Conservation (phyloP, 768 basidiomycete species). For the Psilocybe tampanensis region DNA sequence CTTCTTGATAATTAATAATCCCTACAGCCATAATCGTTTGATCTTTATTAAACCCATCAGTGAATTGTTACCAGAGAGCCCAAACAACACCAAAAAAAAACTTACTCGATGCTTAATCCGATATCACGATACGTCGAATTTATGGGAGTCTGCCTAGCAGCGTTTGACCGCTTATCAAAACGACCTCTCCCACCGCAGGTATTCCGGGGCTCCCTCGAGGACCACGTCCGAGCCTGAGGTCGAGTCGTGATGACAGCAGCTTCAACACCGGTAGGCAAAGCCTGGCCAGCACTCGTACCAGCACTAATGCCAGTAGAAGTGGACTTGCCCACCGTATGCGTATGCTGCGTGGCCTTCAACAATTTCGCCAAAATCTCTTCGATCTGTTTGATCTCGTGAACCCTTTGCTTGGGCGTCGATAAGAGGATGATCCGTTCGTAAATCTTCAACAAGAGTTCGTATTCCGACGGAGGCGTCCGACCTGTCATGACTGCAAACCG, state of each 20-base stretch:
- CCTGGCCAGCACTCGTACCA: not conserved
- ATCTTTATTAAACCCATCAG: not conserved
- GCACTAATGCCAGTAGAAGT: not conserved
- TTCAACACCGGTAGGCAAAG: too few species aligned
- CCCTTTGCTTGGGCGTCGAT: constrained; percentile 16
- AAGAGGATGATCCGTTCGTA: constrained; percentile 29
- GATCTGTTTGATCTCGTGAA: constrained; percentile 1
- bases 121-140: not conserved
- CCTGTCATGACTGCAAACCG: constrained; percentile 75
- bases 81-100: not conserved
- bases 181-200: not conserved
- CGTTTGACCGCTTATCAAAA: not conserved
- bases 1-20: not conserved
- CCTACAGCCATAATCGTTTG: constrained; percentile 37
- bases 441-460: constrained; percentile 43
- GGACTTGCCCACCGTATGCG: too few species aligned
- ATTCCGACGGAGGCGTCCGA: constrained; percentile 51
- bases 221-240: too few species aligned
- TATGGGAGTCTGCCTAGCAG: not conserved
- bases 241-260: too few species aligned
- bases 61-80: too few species aligned
- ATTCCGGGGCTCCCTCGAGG: too few species aligned
- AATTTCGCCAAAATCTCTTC: not conserved
- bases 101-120: constrained; percentile 3
- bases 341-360: not conserved